Evolutionary conservation across 2,329 filamentous ascomycete species (phyloP).

Genomic region (Talaromyces verruculosus): DNA sequence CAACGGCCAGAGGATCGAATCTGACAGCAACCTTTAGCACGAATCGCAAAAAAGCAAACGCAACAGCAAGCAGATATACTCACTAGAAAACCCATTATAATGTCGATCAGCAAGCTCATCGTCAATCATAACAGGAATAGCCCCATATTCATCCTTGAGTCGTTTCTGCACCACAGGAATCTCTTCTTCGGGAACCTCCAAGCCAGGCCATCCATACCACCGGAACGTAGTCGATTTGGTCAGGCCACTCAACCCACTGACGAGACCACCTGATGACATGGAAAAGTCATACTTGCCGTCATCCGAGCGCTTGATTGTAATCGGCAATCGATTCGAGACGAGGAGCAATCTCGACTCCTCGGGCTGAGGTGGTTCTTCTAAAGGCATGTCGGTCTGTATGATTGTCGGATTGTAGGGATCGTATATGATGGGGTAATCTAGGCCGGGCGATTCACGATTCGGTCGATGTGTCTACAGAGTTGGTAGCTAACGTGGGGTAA

Average conservation of each 20-base stretch:
- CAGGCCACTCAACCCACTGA: constrained; percentile 87
- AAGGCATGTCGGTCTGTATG: constrained; percentile 33
- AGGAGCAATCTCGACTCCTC: constrained; percentile 65
- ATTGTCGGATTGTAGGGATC: not conserved
- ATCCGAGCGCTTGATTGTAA: constrained; percentile 91
- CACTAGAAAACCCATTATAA: constrained; percentile 98
- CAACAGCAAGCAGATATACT: constrained; percentile 33
- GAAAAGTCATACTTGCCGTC: constrained; percentile 90
- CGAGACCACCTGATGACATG: constrained; percentile 95
- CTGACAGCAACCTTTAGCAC: constrained; percentile 43
- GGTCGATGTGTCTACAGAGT: not conserved
- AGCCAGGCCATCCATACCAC: constrained; percentile 97
- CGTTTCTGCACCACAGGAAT: constrained; percentile 70
- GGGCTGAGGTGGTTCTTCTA: constrained; percentile 34
- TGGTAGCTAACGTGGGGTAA: constrained; percentile 5
- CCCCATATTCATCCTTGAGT: constrained; percentile 82
- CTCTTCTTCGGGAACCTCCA: constrained; percentile 86
- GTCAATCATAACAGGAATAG: constrained; percentile 87
- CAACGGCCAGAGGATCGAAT: constrained; percentile 93
- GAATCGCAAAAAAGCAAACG: not conserved
- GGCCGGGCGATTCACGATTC: not conserved
- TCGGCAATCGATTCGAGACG: constrained; percentile 90
- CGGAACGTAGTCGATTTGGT: constrained; percentile 92
- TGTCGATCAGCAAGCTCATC: constrained; percentile 91
- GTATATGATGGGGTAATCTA: constrained; percentile 5